Evolutionary conservation across 2,329 filamentous ascomycete genomes (phyloP), one percentile per base, ranked within the genome.

Genomic region (Fusarium sacchari): DNA sequence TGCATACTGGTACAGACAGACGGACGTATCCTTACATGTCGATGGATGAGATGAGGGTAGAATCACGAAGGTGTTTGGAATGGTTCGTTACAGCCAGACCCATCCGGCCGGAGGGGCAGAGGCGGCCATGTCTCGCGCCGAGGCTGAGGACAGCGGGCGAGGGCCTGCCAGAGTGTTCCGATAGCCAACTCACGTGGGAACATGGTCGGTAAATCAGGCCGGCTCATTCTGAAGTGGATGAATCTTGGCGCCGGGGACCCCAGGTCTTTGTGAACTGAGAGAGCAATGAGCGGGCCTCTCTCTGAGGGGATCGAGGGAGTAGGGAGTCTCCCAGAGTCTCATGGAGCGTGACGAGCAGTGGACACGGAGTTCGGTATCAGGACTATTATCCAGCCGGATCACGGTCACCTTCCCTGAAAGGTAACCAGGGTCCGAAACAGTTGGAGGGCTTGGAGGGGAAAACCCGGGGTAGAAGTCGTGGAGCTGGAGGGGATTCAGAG

Each of bases 401-500:
- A 50, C 55, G 55, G 67, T 53, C 71, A 74, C 71, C 65, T 74
- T 75, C 72, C 72, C 39, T 64, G 72, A 70, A 50, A 39, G 64
- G 72, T 49, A 72, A 61, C 60, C 68, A 71, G 68, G 68, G 57
- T 60, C 64, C 46, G 60, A 63, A 53, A 57, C 60, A 55, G 52
- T 67, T 75, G 73, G 76, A 64, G 66, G 75, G 61, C 40, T 67
- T 75, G 73, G 76, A 62, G 66, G 73, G 61, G 64, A 68, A 73
- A 72, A 69, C 75, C 76, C 72, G 75, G 76, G 76, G 76, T 77
- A 67, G 58, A 75, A 66, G 59, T 67, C 63, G 55, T 42, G 36
- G 60, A 76, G 65, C 60, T 46, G 36, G 64, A 76, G 65, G 71
- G 73, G 67, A 67, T 52, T 60, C 56, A 71, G 70, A 64, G 74